Evolutionary conservation across 768 basidiomycete genomes (phyloP).

Genomic region (Trametes meyenii): DNA sequence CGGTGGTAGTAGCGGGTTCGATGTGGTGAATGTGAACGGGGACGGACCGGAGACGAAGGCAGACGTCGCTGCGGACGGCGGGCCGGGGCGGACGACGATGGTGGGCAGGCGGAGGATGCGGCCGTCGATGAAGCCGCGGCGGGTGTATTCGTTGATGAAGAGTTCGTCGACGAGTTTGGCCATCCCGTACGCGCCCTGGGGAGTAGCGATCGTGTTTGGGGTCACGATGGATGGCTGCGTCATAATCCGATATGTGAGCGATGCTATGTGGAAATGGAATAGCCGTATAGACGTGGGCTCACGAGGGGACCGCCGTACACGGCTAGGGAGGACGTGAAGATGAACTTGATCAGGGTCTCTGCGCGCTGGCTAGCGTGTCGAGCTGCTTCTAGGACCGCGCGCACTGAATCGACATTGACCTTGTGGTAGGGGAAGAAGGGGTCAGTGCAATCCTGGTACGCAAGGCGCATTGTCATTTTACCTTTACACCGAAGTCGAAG

Average conservation of each 20-base stretch:
- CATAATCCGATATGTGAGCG: too few relatives aligned
- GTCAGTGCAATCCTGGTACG: too few relatives aligned
- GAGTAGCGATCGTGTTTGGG: slow-evolving; percentile 52
- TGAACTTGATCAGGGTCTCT: slow-evolving; percentile 47
- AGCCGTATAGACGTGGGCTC: slow-evolving; percentile 4
- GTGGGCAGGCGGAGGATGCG: slow-evolving; percentile 63
- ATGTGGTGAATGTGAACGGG: neutral
- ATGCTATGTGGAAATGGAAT: neutral
- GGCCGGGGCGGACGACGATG: slow-evolving; percentile 57
- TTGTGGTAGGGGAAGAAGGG: slow-evolving; percentile 16
- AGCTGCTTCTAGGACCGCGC: slow-evolving; percentile 44
- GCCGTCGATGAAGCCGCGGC: slow-evolving; percentile 59
- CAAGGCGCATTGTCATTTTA: too few relatives aligned
- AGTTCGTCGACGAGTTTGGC: slow-evolving; percentile 58
- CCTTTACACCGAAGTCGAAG: slow-evolving; percentile 58
- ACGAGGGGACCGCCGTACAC: slow-evolving; percentile 61
- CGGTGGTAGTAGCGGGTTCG: neutral
- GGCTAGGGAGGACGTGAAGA: slow-evolving; percentile 61
- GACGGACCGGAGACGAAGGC: slow-evolving; percentile 55
- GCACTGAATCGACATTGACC: slow-evolving; percentile 62
- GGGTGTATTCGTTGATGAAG: slow-evolving; percentile 60
- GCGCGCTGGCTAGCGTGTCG: slow-evolving; percentile 32
- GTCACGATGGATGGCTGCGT: slow-evolving; percentile 47
- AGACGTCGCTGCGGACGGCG: slow-evolving; percentile 56
- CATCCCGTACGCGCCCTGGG: slow-evolving; percentile 60